A percentile compares a stretch with the other conserved stretches of the same genome.
Evolutionary conservation across 345 rosid species (phyloP).

Genomic region (Kernera saxatilis): DNA sequence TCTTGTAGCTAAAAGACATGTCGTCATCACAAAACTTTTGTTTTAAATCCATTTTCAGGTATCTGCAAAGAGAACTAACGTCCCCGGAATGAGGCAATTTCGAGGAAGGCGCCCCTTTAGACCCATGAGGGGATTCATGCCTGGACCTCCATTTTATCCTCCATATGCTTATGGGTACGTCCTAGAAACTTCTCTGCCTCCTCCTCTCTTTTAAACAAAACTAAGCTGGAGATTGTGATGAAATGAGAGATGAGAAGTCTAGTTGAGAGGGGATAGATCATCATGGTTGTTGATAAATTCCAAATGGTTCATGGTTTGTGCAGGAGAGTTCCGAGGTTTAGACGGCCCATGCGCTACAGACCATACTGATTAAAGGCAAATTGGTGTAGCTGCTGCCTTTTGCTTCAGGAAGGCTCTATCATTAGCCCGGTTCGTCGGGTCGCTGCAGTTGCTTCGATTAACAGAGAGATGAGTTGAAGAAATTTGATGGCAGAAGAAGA

Average conservation of each 20-base stretch:
- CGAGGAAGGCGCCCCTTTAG: conserved; percentile 90
- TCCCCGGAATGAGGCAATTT: conserved; percentile 93
- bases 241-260: not conserved
- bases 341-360: conserved; percentile 86
- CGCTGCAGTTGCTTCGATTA: not conserved
- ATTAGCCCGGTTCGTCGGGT: conserved; percentile 1
- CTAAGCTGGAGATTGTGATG: not conserved
- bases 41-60: conserved; percentile 46
- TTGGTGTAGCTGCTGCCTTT: conserved; percentile 13
- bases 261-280: not conserved
- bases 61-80: conserved; percentile 89
- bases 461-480: conserved; percentile 13
- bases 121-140: conserved; percentile 77
- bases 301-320: conserved; percentile 15
- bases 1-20: not conserved
- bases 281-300: not conserved
- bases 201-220: not conserved
- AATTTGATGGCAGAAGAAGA: not conserved
- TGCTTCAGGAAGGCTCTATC: conserved; percentile 1
- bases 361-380: conserved; percentile 53
- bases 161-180: conserved; percentile 80
- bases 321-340: conserved; percentile 95
- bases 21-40: not conserved
- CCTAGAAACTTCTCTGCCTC: not conserved
- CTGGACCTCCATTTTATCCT: conserved; percentile 58